These are phyloP conservation scores for Posidonia australis DNA, from an alignment of 106 monocot species.

Conservation along the genomic window DNA sequence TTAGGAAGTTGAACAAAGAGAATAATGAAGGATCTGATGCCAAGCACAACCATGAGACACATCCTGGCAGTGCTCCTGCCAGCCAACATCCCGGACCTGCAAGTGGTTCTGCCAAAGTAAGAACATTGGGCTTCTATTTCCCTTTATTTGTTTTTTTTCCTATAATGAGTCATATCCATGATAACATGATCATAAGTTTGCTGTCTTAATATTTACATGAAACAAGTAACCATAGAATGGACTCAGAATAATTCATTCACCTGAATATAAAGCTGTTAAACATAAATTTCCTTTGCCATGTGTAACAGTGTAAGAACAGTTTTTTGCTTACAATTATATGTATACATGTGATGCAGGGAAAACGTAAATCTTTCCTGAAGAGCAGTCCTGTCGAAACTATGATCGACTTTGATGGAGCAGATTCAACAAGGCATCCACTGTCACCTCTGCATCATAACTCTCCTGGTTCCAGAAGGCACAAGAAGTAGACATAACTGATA, in stretches of 20 bases:
- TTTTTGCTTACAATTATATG: not conserved
- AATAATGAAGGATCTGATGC: slow-evolving; percentile 32
- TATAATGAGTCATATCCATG: not conserved
- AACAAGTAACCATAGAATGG: no score
- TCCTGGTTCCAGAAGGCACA: slow-evolving; percentile 36
- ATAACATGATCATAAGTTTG: not conserved
- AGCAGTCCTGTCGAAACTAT: slow-evolving; percentile 12
- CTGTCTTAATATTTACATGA: no score
- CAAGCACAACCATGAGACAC: slow-evolving; percentile 11
- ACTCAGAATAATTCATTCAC: no score
- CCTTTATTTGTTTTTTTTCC: not conserved
- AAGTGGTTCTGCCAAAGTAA: not conserved
- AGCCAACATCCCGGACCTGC: slow-evolving; percentile 2
- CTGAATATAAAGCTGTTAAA: no score
- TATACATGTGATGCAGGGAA: slow-evolving; percentile 31
- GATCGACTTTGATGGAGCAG: slow-evolving; percentile 26
- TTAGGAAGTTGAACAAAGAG: slow-evolving; percentile 36
- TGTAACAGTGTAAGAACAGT: no score
- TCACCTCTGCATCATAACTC: slow-evolving; percentile 47
- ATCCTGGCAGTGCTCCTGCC: slow-evolving; percentile 38
- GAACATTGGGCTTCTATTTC: not conserved
- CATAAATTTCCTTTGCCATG: not conserved
- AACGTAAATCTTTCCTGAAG: slow-evolving; percentile 36
- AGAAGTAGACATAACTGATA: slow-evolving; percentile 20
- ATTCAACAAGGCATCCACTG: slow-evolving; percentile 34